Evolutionary conservation across 768 basidiomycete genomes (phyloP), one percentile per base, ranked within the genome.

Genomic region (Leccinum barrowsii): DNA sequence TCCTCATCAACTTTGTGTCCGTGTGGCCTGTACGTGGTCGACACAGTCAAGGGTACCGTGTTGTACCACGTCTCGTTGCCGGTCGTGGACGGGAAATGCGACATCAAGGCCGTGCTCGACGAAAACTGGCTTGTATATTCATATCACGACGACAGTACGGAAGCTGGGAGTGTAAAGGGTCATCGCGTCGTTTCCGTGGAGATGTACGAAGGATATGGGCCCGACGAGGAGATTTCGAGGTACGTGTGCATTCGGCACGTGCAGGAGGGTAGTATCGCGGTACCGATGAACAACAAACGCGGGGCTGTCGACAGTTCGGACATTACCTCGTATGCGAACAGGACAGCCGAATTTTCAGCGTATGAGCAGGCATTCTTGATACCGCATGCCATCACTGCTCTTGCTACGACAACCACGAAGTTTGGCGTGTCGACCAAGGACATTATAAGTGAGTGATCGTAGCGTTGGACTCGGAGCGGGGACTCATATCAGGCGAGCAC

Each of bases 101-200:
- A 88, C 62, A 75, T 96, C 17, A 82, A 88, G 63, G 83, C 85
- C 21, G 74, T 77, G 3, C 75, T 98, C 55, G 79, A 82, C 22
- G 95, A 98, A 74, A 97, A 98, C 70, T 97, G 95, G 94, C 70
- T 98, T 47, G 88, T 94, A 7, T 96, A 94, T 74, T 80, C 88
- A 57, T 95, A 91, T 69, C 92, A 86, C 68, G 87, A 92, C 53
- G 81, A 78, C 12, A 80, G 83, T 22, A 72, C 75, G 46, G 78
- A 78, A 21, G 64, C 70, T 4, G 80, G 75, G 2, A 71, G 78
- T 66, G 61, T 85, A 2, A 90, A 89, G 65, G 86, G 90, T 0
- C 83, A 86, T 68, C 78, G 84, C 52, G 73, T 96, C 51, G 86
- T 93, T 3, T 87, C 83, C 17, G 89, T 94, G 4, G 96, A 98